These are phyloP conservation scores for Begonia peltatifolia DNA, from an alignment of 306 rosid genomes.

Conservation along the genomic window DNA sequence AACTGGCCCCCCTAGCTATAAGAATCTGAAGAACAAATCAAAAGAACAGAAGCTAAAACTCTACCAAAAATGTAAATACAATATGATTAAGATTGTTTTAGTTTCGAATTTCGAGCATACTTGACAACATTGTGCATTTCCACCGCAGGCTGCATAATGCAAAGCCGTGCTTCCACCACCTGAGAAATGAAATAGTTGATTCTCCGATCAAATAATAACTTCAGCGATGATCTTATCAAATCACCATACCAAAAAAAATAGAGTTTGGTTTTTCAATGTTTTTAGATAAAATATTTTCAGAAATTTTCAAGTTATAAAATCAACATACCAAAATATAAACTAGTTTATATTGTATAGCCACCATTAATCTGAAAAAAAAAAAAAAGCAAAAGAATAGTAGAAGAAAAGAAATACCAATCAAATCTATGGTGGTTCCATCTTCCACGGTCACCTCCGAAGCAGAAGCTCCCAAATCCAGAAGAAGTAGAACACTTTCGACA, in stretches of 20 bases:
- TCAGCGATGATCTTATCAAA: not conserved
- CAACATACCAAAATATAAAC: too few species aligned
- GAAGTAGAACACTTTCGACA: slow-evolving; percentile 69
- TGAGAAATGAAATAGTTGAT: slow-evolving; percentile 4
- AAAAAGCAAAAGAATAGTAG: not conserved
- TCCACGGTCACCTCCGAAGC: slow-evolving; percentile 60
- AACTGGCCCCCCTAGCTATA: slow-evolving; percentile 68
- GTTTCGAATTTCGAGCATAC: slow-evolving; percentile 24
- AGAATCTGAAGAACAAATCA: slow-evolving; percentile 45
- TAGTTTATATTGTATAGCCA: too few species aligned
- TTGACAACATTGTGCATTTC: slow-evolving; percentile 91
- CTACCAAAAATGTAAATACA: slow-evolving; percentile 14
- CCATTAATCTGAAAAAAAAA: not conserved
- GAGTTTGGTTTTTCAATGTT: too few species aligned
- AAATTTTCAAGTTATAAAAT: too few species aligned
- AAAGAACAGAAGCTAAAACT: slow-evolving; percentile 3
- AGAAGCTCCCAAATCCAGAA: slow-evolving; percentile 84
- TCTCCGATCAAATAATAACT: too few species aligned
- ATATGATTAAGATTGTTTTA: not conserved
- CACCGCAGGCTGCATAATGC: slow-evolving; percentile 96
- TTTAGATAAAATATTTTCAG: too few species aligned
- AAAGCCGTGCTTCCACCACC: slow-evolving; percentile 96
- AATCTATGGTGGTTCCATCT: slow-evolving; percentile 85
- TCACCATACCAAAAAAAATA: not conserved
- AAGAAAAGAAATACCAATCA: slow-evolving; percentile 46